Evolutionary conservation across 306 rosid genomes (phyloP).

Genomic region (Trifolium dubium): DNA sequence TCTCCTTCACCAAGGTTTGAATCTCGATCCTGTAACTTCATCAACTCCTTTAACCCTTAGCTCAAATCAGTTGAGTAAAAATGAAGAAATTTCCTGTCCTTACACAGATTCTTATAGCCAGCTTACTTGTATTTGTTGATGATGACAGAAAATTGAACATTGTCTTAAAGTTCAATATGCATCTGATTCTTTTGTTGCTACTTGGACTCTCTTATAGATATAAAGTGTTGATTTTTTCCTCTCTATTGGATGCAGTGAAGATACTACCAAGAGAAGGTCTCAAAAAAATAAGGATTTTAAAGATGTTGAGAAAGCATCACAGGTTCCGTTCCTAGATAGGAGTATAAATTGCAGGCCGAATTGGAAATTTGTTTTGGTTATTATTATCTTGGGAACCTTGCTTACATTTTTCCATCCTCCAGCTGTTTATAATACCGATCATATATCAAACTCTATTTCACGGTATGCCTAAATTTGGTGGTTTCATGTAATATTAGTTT

Average conservation of each 20-base stretch:
- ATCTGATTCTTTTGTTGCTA: conserved; percentile 27
- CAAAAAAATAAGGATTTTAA: conserved; percentile 69
- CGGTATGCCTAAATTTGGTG: conserved; percentile 53
- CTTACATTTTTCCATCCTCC: conserved; percentile 70
- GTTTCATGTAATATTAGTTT: conserved; percentile 15
- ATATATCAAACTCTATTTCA: conserved; percentile 53
- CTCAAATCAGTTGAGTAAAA: not conserved
- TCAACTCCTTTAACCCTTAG: no score
- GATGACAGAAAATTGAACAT: conserved; percentile 5
- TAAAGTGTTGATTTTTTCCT: conserved; percentile 20
- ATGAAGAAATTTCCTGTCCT: conserved; percentile 9
- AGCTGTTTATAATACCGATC: conserved; percentile 69
- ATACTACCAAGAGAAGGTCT: conserved; percentile 64
- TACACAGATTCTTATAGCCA: conserved; percentile 1
- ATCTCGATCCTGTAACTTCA: no score
- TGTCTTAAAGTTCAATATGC: conserved; percentile 1
- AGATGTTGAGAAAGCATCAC: conserved; percentile 61
- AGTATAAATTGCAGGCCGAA: conserved; percentile 66
- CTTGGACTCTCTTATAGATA: conserved; percentile 16
- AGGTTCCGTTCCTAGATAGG: conserved; percentile 50
- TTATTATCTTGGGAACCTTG: conserved; percentile 69
- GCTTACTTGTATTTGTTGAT: conserved; percentile 4
- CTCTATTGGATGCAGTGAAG: conserved; percentile 68
- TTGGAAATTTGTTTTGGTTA: conserved; percentile 64
- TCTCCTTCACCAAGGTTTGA: not conserved